Percentiles rank a stretch among this genome's conserved stretches.
Conservation (phyloP, 2,329 filamentous ascomycete species). For the Spiromastix sp. region DNA sequence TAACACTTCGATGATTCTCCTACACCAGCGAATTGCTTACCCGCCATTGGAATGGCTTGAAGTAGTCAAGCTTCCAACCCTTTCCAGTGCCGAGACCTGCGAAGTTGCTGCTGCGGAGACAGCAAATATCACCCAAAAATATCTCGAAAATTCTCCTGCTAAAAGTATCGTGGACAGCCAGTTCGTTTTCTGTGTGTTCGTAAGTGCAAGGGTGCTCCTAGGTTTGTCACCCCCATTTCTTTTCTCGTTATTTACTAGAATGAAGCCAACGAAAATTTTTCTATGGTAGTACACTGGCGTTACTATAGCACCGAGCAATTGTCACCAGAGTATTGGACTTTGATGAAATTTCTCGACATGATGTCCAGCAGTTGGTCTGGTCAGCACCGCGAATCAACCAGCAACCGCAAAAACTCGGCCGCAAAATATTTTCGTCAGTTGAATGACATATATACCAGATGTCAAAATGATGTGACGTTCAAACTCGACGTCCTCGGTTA, state of each 20-base stretch:
- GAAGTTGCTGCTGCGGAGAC: slow-evolving; percentile 37
- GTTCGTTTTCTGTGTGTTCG: slow-evolving; percentile 38
- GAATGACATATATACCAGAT: slow-evolving; percentile 7
- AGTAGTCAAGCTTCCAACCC: slow-evolving; percentile 31
- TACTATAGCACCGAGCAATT: slow-evolving; percentile 14
- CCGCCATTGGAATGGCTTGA: slow-evolving; percentile 23
- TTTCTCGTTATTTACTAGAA: slow-evolving; percentile 4
- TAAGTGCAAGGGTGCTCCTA: slow-evolving; percentile 33
- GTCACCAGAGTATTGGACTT: slow-evolving; percentile 15
- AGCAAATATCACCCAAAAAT: slow-evolving; percentile 37
- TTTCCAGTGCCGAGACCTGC: slow-evolving; percentile 41
- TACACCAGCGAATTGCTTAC: slow-evolving; percentile 41
- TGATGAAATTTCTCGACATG: slow-evolving; percentile 15
- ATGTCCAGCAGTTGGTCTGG: slow-evolving; percentile 16
- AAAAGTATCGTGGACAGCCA: slow-evolving; percentile 20
- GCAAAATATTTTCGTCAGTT: slow-evolving; percentile 12
- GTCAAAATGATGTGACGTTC: slow-evolving; percentile 5
- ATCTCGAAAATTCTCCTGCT: slow-evolving; percentile 28
- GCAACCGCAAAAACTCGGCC: slow-evolving; percentile 8
- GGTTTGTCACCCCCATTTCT: slow-evolving; percentile 6
- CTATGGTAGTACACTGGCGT: slow-evolving; percentile 13
- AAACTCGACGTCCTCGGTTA: slow-evolving; percentile 9
- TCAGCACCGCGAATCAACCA: slow-evolving; percentile 1
- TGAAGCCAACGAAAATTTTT: too few relatives aligned
- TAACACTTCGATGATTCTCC: slow-evolving; percentile 40